Evolutionary conservation across 257 asterid genomes (phyloP), one percentile per base, ranked within the genome.

Genomic region (Paulownia fortunei): DNA sequence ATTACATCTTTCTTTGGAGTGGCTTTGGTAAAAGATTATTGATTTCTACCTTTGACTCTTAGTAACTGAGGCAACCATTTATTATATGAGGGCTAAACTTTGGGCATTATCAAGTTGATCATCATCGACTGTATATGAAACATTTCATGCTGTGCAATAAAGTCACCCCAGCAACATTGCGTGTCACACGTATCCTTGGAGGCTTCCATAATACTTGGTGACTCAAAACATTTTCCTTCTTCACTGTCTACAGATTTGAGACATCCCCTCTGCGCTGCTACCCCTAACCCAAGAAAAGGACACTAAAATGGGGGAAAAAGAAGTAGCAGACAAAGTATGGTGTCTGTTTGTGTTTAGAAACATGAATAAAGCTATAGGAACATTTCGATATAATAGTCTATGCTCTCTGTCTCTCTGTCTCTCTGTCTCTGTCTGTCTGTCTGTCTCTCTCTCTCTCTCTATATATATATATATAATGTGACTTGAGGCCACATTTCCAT

Each of bases 401-500:
- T 60, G 23, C 23, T 59, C 4, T 72, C 10, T 47, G 10, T 19
- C 72, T 19, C 54, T 27, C 56, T 39, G 54, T 41, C 77, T 59
- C 69, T 76, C 54, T 49, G 52, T 46, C 66, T 78, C 61, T 64
- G 67, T 36, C 69, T 60, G 23, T 46, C 52, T 36, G 54, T 65
- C 77, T 59, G 62, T 76, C 60, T 49, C 68, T 44, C 67, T 79
- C 60, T 70, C 69, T 39, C 63, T 73, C 24, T 70, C 32, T 70
- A 0, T 41, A 23, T 39, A 3, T 56, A 15, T 21, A 5, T 39
- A 6, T 74, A 2, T 68, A 19, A 11, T 44, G 58, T 56, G 67
- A 79, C 60, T 73, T 67, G 59, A 34, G 36, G 56, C 77, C 19
- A 30, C 76, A 19, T 81, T 81, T 85, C 64, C 69, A 69, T 82